Base-by-base conservation (phyloP, 306 rosid genomes). In the Betula pendula region DNA sequence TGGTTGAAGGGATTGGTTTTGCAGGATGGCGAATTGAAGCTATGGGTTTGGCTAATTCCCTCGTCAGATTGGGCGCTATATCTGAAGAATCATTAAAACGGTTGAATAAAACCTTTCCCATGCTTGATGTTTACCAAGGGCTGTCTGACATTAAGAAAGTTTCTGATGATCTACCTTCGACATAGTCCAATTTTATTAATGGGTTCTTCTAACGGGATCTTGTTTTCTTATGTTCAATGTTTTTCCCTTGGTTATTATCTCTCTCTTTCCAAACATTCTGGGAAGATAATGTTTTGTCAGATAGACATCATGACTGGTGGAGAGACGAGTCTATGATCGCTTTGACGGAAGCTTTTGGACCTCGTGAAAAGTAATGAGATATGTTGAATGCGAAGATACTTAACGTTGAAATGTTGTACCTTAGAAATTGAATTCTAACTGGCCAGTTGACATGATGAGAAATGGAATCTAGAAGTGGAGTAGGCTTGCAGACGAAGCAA, bases 21-120 rank as follows among this genome's bases (percentile, higher is more conserved):
- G 96, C 94, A 14, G 98, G 98, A 48, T 90, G 93, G 91, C 79
- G 87, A 87, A 78, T 65, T 65, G 90, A 92, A 8, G 93, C 97
- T 0, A 83, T 90, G 89, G 93, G 88, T 79, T 79, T 90, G 55
- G 97, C 96, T 29, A 81, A 85, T 68, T 83, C 90, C 25, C 93
- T 92, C 58, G 67, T 66, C 77, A 69, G 81, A 60, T 49, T 87
- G 62, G 66, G 75, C 13, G 97, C 86, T 33, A 85, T 94, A 76
- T 83, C 88, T 63, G 83, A 87, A 50, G 70, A 85, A 70, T 84
- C 88, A 8, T 80, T 88, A 31, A 90, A 82, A 77, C 94, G 96
- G 74, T 72, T 87, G 86, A 79, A 72, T 79, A 88, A 58, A 76
- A 86, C 84, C 56, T 90, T 89, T 86, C 94, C 94, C 14, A 75